Evolutionary conservation across 2,329 filamentous ascomycete genomes (phyloP), one percentile per base, ranked within the genome.

Genomic region (Aspergillus caelatus): DNA sequence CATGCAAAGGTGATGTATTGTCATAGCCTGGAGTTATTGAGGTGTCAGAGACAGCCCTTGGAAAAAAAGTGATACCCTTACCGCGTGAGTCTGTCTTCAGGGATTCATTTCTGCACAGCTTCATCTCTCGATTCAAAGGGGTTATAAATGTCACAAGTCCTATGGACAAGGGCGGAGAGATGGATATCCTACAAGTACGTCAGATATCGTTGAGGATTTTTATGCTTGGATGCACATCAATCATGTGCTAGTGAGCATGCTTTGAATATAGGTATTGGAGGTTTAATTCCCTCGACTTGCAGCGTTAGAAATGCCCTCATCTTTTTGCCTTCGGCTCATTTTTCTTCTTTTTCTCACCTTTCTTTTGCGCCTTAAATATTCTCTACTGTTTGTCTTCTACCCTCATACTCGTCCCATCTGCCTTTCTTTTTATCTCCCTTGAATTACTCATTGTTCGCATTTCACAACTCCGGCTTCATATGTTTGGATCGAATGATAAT

Each of bases 31-130:
- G 75, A 77, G 74, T 77, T 75, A 68, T 72, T 68, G 73, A 76
- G 75, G 69, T 77, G 75, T 76, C 72, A 77, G 72, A 72, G 72
- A 76, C 73, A 77, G 67, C 73, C 75, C 74, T 74, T 71, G 71
- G 73, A 71, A 77, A 73, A 72, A 77, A 78, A 78, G 73, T 79
- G 77, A 79, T 79, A 79, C 77, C 77, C 77, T 77, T 75, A 73
- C 71, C 74, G 74, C 74, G 73, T 71, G 74, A 74, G 75, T 78
- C 74, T 77, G 73, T 74, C 74, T 75, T 73, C 67, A 67, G 70
- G 74, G 72, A 71, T 73, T 72, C 71, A 72, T 74, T 71, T 72
- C 71, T 75, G 74, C 74, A 74, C 72, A 74, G 74, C 72, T 76
- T 76, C 71, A 72, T 72, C 68, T 72, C 72, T 72, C 71, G 69